Base-by-base conservation (phyloP, 1,139 yeast genomes). In the Kluyveromyces marxianus region DNA sequence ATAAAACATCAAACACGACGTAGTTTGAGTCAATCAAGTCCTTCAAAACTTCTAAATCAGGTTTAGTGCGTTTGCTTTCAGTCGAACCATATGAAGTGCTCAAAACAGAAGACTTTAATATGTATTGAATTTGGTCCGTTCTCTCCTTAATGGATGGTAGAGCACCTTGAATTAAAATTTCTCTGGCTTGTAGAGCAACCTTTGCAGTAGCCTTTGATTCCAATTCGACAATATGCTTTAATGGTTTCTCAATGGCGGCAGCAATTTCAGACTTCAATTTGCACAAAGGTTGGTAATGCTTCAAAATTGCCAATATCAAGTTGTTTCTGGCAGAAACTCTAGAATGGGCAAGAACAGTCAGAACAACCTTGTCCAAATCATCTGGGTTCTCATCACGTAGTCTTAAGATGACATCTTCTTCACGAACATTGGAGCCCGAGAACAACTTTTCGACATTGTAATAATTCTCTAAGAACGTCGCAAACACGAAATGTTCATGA, bases 21-120 rank as follows among this genome's bases (percentile, higher is more conserved):
- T 88, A 95, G 66, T 87, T 89, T 42, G 97, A 89, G 64, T 92
- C 98, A 55, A 92, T 92, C 49, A 92, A 94, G 67, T 92, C 97
- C 58, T 83, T 81, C 55, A 92, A 77, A 48, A 86, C 75, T 39
- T 82, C 83, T 61, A 84, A 70, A 60, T 83, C 85, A 37, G 99
- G 99, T 53, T 82, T 79, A 53, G 88, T 77, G 63, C 89, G 94
- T 59, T 79, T 79, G 46, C 83, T 77, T 57, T 76, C 75, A 45
- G 83, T 77, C 59, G 88, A 95, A 58, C 97, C 97, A 61, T 90
- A 92, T 28, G 83, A 76, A 34, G 95, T 79, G 60, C 86, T 89
- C 57, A 90, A 87, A 42, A 92, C 97, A 38, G 97, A 82, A 21
- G 95, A 81, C 67, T 90, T 81, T 68, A 92, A 77, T 58, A 92